Base-by-base conservation (phyloP, 2,329 filamentous ascomycete species). In the Sporothrix mexicana region DNA sequence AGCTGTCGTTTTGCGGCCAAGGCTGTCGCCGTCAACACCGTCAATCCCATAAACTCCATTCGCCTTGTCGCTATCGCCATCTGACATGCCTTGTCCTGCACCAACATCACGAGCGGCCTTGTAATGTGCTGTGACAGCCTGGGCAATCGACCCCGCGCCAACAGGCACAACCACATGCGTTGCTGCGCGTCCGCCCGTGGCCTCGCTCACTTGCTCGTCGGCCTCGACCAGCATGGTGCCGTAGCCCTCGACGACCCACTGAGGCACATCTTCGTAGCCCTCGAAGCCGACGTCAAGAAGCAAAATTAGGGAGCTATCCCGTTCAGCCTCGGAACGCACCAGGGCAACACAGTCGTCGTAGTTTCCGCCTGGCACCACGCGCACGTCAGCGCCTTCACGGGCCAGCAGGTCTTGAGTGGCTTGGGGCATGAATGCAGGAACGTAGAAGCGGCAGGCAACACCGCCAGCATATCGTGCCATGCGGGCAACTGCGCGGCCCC, bases 191-290 rank as follows among this genome's bases (percentile, higher is more conserved):
- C 70, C 72, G 59, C 49, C 67, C 9, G 72, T 66, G 6, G 53
- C 67, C 55, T 45, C 69, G 12, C 20, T 25, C 23, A 75, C 61
- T 77, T 95, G 92, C 23, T 83, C 79, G 68, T 94, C 91, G 0
- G 88, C 83, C 78, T 96, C 93, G 2, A 81, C 79, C 74, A 95
- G 83, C 86, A 95, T 91, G 0, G 92, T 94, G 4, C 84, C 85
- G 77, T 95, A 96, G 0, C 93, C 93, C 74, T 95, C 89, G 0
- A 94, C 91, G 25, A 95, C 91, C 89, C 91, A 94, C 80, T 84
- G 79, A 0, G 92, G 91, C 5, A 94, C 87, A 53, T 88, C 83
- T 64, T 90, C 86, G 76, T 92, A 93, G 1, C 88, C 90, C 0
- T 86, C 84, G 77, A 92, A 92, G 0, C 89, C 86, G 9, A 87